Evolutionary conservation across 371 early-diverging fungal genomes (phyloP), one percentile per base, ranked within the genome.

Genomic region (Actinomucor elegans): DNA sequence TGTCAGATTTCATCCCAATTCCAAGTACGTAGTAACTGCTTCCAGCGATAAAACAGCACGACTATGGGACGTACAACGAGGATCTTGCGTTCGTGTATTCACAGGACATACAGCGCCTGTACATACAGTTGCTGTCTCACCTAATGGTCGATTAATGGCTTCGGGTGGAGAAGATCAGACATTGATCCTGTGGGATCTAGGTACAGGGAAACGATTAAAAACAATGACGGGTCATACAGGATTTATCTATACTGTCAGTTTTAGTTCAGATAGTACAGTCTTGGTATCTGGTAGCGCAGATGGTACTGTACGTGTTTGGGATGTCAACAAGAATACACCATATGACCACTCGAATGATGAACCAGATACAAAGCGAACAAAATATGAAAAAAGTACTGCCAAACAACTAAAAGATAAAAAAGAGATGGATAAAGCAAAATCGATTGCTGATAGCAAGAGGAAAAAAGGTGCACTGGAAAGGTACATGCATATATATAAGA

Each of bases 1-100:
- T 28, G 98, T 99, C 23, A 88, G 87, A 62, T 99, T 99, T 72
- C 99, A 99, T 73, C 99, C 99, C 5, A 99, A 99, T 69, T 86
- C 90, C 32, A 95, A 94, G 57, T 99, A 99, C 67, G 48, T 99
- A 14, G 89, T 94, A 23, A 96, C 98, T 9, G 99, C 98, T 4
- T 94, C 94, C 0, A 85, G 88, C 57, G 99, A 99, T 78, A 82
- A 86, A 48, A 94, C 98, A 17, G 87, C 89, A n/a, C 84, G 99
- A 29, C 74, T 99, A 66, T 99, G 99, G 95, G 97, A 97, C 71
- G 85, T 99, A 34, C 92, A 95, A 61, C 75, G 84, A 46, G 99
- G 99, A 29, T 75, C 82, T 8, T 91, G 96, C 55, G 96, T 98
- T 20, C 84, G 99, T 37, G 85, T 98, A 10, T 94, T 99, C 66